Percentiles rank a stretch among this genome's conserved stretches.
Evolutionary conservation across 768 basidiomycete species (phyloP).

Genomic region (Xerocomus potaroensis): DNA sequence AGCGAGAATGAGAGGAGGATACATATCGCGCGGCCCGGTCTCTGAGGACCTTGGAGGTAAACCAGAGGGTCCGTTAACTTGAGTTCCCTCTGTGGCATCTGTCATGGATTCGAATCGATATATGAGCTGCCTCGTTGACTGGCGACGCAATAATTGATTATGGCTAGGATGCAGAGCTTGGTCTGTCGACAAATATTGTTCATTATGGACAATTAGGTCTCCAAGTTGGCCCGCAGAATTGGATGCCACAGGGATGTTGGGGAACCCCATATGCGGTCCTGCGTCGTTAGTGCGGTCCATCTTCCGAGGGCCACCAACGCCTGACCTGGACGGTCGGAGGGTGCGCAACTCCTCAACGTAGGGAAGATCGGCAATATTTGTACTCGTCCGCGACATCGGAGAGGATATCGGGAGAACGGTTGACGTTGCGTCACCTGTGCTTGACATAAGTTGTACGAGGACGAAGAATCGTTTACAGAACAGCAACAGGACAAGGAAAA

Average conservation of each 20-base stretch:
- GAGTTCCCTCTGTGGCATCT: constrained; percentile 6
- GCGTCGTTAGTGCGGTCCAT: constrained; percentile 3
- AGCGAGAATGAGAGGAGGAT: constrained; percentile 14
- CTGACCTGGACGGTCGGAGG: constrained; percentile 7
- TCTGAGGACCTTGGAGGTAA: constrained; percentile 15
- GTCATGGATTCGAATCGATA: constrained; percentile 48
- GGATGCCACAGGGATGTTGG: not conserved
- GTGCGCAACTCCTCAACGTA: not conserved
- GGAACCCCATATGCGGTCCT: not conserved
- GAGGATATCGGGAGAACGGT: constrained; percentile 14
- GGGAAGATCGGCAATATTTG: constrained; percentile 2
- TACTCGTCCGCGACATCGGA: constrained; percentile 8
- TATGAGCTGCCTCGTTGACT: constrained; percentile 51
- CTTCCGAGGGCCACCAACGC: constrained; percentile 20
- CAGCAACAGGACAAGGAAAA: not conserved
- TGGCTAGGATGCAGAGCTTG: not conserved
- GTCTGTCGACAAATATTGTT: constrained; percentile 2
- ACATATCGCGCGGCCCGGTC: constrained; percentile 8
- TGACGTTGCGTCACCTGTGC: constrained; percentile 12
- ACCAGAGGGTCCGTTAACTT: constrained; percentile 2
- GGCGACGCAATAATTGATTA: constrained; percentile 22
- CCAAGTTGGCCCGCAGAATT: not conserved
- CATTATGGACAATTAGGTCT: not conserved
- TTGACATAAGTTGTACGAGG: constrained; percentile 13
- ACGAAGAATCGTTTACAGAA: not conserved